Conservation (phyloP, 345 rosid genomes). For the Pistacia vera region DNA sequence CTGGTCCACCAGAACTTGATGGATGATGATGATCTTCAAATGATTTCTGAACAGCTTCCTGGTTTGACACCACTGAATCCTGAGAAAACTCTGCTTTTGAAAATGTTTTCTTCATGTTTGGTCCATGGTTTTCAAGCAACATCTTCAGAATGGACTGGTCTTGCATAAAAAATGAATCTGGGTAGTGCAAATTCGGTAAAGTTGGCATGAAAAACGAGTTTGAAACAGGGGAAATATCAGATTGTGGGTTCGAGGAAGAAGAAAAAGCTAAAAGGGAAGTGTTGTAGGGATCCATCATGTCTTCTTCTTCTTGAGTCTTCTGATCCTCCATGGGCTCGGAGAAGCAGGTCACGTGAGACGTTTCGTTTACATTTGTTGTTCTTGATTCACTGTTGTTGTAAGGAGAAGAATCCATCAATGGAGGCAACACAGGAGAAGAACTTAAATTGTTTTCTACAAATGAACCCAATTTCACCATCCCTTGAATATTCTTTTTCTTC, state of each 20-base stretch:
- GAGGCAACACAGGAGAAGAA: slow-evolving; percentile 51
- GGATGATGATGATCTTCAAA: slow-evolving; percentile 31
- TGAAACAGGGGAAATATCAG: slow-evolving; percentile 30
- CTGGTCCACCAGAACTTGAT: slow-evolving; percentile 35
- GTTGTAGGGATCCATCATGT: slow-evolving; percentile 34
- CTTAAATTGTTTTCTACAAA: slow-evolving; percentile 23
- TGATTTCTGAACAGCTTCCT: slow-evolving; percentile 28
- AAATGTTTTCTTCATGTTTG: slow-evolving; percentile 17
- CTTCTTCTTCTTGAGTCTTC: slow-evolving; percentile 27
- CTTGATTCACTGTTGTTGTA: slow-evolving; percentile 25
- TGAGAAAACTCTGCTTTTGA: slow-evolving; percentile 30
- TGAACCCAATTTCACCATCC: slow-evolving; percentile 37
- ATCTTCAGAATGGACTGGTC: slow-evolving; percentile 57
- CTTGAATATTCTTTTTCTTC: slow-evolving; percentile 50
- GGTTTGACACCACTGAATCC: slow-evolving; percentile 32
- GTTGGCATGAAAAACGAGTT: slow-evolving; percentile 32
- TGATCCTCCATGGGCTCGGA: slow-evolving; percentile 55
- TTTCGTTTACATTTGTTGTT: slow-evolving; percentile 23
- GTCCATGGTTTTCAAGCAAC: slow-evolving; percentile 44
- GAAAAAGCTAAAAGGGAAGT: slow-evolving; percentile 31
- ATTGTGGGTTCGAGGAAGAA: slow-evolving; percentile 27
- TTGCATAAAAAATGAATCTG: slow-evolving; percentile 47
- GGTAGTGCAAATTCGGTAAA: slow-evolving; percentile 37
- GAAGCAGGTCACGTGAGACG: slow-evolving; percentile 89
- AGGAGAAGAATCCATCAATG: slow-evolving; percentile 62